Base-by-base conservation (phyloP, 768 basidiomycete genomes). In the Mycena belliarum region DNA sequence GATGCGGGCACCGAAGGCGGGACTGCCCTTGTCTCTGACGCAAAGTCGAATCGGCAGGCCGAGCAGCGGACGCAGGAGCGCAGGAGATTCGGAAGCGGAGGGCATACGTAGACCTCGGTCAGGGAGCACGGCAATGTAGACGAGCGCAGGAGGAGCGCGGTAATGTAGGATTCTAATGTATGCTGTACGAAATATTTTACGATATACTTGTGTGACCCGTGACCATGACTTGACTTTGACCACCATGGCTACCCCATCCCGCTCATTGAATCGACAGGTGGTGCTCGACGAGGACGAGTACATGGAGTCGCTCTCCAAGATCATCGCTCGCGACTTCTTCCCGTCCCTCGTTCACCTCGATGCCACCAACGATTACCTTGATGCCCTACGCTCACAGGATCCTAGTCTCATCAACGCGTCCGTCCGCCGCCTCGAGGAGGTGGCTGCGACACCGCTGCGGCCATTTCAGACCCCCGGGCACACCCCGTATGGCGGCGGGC, bases 261-360 rank as follows among this genome's bases (percentile, higher is more conserved):
- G 80, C 24, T 93, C 91, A 18, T 76, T 93, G 55, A 89, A 89
- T 68, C 75, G 79, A 15, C 91, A 93, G 66, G 67, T 79, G 14
- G 79, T 93, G 15, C 82, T 92, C 15, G 90, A 93, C 47, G 97
- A 99, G 77, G 97, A 98, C 61, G 93, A 95, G 69, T 98, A 98
- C 71, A 95, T 93, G 2, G 86, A 84, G 44, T 91, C 90, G 1
- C 80, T 99, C 21, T 93, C 92, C 12, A 82, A 86, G 45, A 98
- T 98, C 66, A 98, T 98, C 66, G 90, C 92, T 37, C 88, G 97
- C 47, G 96, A 98, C 75, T 99, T 99, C 81, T 99, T 98, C 68
- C 97, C 97, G 0, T 93, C 93, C 14, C 83, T 98, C 11, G 85
- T 88, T 18, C 91, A 93, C 65, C 81, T 96, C 25, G 91, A 95